phyloP scores from a whole-genome alignment of 1,284 basidiomycete species.

The Ustilago nuda region DNA sequence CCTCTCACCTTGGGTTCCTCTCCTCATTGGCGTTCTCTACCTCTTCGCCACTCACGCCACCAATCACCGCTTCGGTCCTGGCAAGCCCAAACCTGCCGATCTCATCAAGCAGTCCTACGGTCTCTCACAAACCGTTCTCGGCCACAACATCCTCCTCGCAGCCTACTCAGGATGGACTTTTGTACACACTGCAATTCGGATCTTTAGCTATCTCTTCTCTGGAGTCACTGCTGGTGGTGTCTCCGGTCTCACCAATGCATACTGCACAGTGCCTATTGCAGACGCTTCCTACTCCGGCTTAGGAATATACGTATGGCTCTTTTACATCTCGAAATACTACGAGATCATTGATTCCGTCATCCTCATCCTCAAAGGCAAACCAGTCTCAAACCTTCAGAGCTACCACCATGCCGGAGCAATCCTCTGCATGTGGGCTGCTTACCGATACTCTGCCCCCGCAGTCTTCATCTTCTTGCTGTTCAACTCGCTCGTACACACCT shows the following conservation, averaged over 20 bases:
- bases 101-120: constrained; percentile 49
- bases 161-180: constrained; percentile 64
- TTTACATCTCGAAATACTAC: constrained; percentile 69
- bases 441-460: constrained; percentile 60
- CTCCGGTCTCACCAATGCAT: constrained; percentile 61
- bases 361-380: constrained; percentile 69
- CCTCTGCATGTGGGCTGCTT: constrained; percentile 67
- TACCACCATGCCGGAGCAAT: constrained; percentile 66
- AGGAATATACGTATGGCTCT: constrained; percentile 62
- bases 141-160: constrained; percentile 67
- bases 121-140: constrained; percentile 55
- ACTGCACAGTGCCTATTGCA: constrained; percentile 67
- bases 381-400: constrained; percentile 61
- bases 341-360: constrained; percentile 69
- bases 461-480: constrained; percentile 55
- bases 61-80: constrained; percentile 46
- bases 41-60: constrained; percentile 51
- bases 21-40: constrained; percentile 42
- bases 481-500: constrained; percentile 53
- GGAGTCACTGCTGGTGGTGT: constrained; percentile 37
- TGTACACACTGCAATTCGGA: constrained; percentile 42
- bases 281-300: constrained; percentile 59
- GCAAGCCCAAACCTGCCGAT: constrained; percentile 52
- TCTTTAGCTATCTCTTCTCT: constrained; percentile 39
- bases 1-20: constrained; percentile 44